phyloP scores from a whole-genome alignment of 768 basidiomycete species.

The Macrocybe gigantea region DNA sequence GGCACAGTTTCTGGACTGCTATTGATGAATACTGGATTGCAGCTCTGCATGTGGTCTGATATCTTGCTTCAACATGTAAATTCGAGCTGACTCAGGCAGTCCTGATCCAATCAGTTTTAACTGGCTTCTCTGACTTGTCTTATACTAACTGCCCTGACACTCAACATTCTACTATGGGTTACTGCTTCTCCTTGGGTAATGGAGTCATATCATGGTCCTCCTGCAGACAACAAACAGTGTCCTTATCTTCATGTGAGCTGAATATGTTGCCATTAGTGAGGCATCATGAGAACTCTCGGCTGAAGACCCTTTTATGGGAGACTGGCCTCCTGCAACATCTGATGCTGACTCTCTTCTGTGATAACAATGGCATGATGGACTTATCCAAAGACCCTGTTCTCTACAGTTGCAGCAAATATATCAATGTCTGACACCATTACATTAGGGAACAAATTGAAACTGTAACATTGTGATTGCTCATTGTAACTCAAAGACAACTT shows the following conservation, averaged over 20 bases:
- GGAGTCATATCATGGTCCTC: not conserved
- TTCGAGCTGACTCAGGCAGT: not conserved
- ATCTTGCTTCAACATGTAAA: not conserved
- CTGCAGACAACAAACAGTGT: no score
- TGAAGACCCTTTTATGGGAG: no score
- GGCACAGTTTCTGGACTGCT: constrained; percentile 1
- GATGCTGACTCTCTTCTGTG: no score
- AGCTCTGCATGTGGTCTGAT: not conserved
- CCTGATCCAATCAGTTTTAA: not conserved
- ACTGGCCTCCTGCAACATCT: no score
- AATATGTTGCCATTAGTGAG: no score
- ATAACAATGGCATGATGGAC: no score
- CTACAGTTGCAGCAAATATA: not conserved
- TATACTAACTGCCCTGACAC: not conserved
- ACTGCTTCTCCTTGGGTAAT: not conserved
- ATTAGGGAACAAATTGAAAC: not conserved
- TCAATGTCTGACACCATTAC: not conserved
- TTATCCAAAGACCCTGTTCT: no score
- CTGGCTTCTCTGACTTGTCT: not conserved
- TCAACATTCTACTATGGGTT: not conserved
- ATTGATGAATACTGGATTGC: not conserved
- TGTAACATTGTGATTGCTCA: not conserved
- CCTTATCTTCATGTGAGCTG: no score
- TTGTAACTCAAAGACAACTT: not conserved
- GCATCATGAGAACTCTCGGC: no score